A percentile compares a stretch with the other conserved stretches of the same genome.
phyloP scores from a whole-genome alignment of 345 rosid species.

The Erysimum cheiranthoides region DNA sequence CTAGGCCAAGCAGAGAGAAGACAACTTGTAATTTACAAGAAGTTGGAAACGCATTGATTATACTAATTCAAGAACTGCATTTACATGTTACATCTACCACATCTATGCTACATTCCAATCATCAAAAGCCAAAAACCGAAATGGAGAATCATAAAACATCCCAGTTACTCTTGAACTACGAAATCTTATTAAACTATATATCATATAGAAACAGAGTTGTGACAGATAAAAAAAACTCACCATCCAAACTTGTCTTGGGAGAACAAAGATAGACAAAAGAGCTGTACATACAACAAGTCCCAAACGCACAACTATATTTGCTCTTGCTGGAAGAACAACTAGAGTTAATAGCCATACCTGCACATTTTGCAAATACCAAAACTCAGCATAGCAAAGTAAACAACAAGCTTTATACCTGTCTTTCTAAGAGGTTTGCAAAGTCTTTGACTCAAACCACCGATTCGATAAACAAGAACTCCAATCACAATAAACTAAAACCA shows the following conservation, averaged over 20 bases:
- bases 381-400: constrained; percentile 6
- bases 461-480: neutral
- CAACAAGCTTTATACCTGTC: neutral
- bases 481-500: neutral
- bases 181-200: too few species aligned
- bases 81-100: constrained; percentile 1
- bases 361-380: constrained; percentile 40
- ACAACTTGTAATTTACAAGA: constrained; percentile 3
- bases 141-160: neutral
- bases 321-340: constrained; percentile 90
- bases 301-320: constrained; percentile 73
- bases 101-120: constrained; percentile 2
- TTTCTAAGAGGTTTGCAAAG: neutral
- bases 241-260: constrained; percentile 79
- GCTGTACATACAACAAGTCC: constrained; percentile 71
- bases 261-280: constrained; percentile 70
- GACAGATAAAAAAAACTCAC: constrained; percentile 48
- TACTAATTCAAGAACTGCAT: neutral
- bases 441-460: neutral
- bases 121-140: neutral
- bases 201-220: neutral
- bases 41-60: neutral
- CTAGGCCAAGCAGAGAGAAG: neutral
- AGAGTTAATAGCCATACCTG: constrained; percentile 92
- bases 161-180: neutral